phyloP scores from a whole-genome alignment of 176 grass and related monocot species.

The Triticum monococcum region DNA sequence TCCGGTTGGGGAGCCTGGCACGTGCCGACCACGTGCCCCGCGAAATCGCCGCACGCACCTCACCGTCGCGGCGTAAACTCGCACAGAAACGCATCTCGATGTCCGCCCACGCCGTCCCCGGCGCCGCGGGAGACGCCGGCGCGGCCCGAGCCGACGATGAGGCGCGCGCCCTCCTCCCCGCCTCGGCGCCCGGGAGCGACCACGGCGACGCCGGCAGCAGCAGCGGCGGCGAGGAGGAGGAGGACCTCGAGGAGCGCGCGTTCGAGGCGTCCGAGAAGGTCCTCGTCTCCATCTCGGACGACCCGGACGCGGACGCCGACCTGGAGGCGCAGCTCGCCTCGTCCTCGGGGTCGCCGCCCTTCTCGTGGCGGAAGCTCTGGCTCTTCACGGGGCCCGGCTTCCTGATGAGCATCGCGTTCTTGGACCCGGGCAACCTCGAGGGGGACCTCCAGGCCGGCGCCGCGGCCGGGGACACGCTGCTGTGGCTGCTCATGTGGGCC shows the following conservation, averaged over 20 bases:
- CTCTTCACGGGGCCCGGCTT: slow-evolving; percentile 90
- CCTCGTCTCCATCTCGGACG: slow-evolving; percentile 51
- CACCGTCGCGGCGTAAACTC: slow-evolving; percentile 4
- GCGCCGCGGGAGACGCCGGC: not conserved
- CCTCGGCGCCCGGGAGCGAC: not conserved
- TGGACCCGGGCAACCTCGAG: slow-evolving; percentile 97
- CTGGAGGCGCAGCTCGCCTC: slow-evolving; percentile 15
- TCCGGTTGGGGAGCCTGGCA: not conserved
- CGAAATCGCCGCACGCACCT: slow-evolving; percentile 3
- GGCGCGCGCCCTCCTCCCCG: slow-evolving; percentile 53
- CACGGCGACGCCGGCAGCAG: not conserved
- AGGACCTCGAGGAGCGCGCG: slow-evolving; percentile 68
- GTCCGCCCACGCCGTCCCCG: slow-evolving; percentile 34
- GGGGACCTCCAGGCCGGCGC: slow-evolving; percentile 95
- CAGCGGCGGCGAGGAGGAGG: not conserved
- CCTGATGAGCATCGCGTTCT: slow-evolving; percentile 97
- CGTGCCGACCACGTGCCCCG: slow-evolving; percentile 24
- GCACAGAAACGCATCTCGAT: slow-evolving; percentile 43
- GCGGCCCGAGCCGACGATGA: slow-evolving; percentile 27
- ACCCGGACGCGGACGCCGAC: slow-evolving; percentile 4
- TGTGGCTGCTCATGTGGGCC: slow-evolving; percentile 92
- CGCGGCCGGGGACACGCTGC: slow-evolving; percentile 78
- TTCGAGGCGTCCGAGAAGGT: slow-evolving; percentile 74
- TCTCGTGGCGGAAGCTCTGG: slow-evolving; percentile 98
- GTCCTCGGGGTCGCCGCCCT: slow-evolving; percentile 37